These are phyloP conservation scores for Fusarium luffae DNA, from an alignment of 2,329 filamentous ascomycete genomes.

Conservation along the genomic window DNA sequence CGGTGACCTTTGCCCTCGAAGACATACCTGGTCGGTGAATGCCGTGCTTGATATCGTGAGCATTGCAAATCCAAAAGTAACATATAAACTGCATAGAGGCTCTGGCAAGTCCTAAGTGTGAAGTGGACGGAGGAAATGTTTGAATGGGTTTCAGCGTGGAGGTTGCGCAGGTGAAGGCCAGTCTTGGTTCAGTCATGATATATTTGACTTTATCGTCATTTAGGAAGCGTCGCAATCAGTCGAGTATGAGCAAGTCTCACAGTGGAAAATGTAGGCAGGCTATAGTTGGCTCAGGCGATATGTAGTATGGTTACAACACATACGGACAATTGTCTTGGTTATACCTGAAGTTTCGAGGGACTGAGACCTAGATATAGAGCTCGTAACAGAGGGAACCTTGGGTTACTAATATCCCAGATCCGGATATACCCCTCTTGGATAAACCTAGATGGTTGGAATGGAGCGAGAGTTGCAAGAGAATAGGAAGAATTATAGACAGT, in stretches of 20 bases:
- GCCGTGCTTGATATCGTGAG: neutral
- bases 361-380: slow-evolving; percentile 3
- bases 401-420: neutral
- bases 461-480: neutral
- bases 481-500: neutral
- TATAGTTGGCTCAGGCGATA: neutral
- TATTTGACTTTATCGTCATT: neutral
- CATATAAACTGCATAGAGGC: neutral
- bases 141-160: neutral
- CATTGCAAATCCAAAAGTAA: neutral
- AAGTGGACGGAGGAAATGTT: neutral
- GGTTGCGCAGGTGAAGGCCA: neutral
- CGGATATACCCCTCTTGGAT: neutral
- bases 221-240: neutral
- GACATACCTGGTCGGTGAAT: neutral
- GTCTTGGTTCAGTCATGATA: neutral
- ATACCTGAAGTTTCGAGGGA: slow-evolving; percentile 1
- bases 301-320: neutral
- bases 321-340: neutral
- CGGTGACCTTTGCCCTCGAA: neutral
- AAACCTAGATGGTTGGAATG: neutral
- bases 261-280: neutral
- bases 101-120: neutral
- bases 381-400: slow-evolving; percentile 8
- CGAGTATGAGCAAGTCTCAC: neutral